A percentile compares a stretch with the other conserved stretches of the same genome.
Evolutionary conservation across 2,329 filamentous ascomycete species (phyloP).

Genomic region (Ceratocystis cubensis): DNA sequence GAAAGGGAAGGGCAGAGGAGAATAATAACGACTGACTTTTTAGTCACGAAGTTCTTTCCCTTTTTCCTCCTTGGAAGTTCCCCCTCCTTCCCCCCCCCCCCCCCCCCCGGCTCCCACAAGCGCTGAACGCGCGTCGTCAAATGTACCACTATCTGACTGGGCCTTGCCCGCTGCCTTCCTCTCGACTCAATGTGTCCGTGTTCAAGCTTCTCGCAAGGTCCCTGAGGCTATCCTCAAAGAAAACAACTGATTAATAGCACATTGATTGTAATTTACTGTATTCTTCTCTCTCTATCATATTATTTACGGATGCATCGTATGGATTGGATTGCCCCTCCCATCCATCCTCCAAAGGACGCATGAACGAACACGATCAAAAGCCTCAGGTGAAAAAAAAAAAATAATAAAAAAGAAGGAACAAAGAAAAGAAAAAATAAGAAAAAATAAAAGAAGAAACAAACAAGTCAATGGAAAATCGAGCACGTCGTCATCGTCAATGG

Average conservation of each 20-base stretch:
- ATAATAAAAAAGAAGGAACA: not conserved
- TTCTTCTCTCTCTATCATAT: not conserved
- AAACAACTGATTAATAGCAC: no score
- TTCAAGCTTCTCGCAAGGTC: not conserved
- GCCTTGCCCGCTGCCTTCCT: not conserved
- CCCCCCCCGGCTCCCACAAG: not conserved
- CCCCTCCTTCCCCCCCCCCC: not conserved
- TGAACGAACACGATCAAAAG: no score
- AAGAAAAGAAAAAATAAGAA: not conserved
- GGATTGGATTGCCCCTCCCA: no score
- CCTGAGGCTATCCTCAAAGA: no score
- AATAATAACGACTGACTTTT: constrained; percentile 12
- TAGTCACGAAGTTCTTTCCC: not conserved
- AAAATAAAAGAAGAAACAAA: not conserved
- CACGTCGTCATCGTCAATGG: constrained; percentile 7
- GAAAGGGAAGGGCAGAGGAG: constrained; percentile 9
- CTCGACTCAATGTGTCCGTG: not conserved
- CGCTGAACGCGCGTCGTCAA: constrained; percentile 3
- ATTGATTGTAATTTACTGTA: not conserved
- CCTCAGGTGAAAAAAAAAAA: not conserved
- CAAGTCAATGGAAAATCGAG: not conserved
- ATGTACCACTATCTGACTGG: not conserved
- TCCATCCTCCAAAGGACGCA: no score
- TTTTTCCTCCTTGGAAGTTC: constrained; percentile 9
- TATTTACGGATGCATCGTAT: no score